phyloP scores from a whole-genome alignment of 2,329 filamentous ascomycete genomes.

The Aspergillus tanneri region DNA sequence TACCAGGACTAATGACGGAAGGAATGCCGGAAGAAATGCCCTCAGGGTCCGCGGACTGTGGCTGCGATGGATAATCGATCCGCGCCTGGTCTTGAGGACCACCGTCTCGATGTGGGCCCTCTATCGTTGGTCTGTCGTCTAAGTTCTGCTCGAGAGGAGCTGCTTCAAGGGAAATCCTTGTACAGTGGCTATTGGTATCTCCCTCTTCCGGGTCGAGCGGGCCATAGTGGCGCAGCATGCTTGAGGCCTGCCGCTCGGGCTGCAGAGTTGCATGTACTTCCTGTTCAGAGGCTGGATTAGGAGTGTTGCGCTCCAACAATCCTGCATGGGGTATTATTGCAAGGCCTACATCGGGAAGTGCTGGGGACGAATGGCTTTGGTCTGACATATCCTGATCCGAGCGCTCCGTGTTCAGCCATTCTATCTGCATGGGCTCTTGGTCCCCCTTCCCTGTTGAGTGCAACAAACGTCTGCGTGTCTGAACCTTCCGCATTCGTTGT shows the following conservation, averaged over 20 bases:
- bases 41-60: no score
- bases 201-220: neutral
- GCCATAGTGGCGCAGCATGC: conserved; percentile 2
- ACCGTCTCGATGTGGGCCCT: conserved; percentile 2
- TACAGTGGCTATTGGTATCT: conserved; percentile 16
- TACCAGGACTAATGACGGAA: no score
- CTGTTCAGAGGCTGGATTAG: neutral
- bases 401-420: conserved; percentile 4
- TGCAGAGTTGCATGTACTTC: neutral
- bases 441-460: conserved; percentile 6
- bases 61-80: no score
- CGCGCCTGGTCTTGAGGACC: no score
- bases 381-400: conserved; percentile 14
- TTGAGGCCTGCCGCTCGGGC: conserved; percentile 1
- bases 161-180: conserved; percentile 13
- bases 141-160: conserved; percentile 5
- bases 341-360: conserved; percentile 7
- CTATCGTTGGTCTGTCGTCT: conserved; percentile 5
- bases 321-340: neutral
- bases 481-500: conserved; percentile 9
- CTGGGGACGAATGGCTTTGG: conserved; percentile 3
- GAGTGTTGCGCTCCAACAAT: neutral
- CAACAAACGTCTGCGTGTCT: conserved; percentile 4
- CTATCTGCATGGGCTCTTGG: conserved; percentile 16
- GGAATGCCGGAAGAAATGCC: no score